phyloP scores from a whole-genome alignment of 108 stramenopile species.

The Nitzschia sp. region DNA sequence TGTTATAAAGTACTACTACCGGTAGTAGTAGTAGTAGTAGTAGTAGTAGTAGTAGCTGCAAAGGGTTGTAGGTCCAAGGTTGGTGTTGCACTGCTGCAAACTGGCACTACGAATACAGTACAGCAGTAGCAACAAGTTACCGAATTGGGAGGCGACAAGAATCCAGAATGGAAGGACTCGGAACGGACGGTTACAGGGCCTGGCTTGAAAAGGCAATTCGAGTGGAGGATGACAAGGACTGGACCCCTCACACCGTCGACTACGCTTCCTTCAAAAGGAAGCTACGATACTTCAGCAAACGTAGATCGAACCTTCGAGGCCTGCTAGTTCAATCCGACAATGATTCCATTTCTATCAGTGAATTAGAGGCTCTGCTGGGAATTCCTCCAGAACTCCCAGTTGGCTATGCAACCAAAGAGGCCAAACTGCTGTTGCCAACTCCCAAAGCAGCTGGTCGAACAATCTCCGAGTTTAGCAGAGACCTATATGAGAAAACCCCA shows the following conservation, averaged over 20 bases:
- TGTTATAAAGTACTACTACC: too few species aligned
- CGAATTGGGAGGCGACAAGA: too few species aligned
- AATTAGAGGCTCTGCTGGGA: slow-evolving; percentile 16
- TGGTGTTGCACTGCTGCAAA: too few species aligned
- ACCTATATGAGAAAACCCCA: background rate
- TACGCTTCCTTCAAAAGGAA: slow-evolving; percentile 43
- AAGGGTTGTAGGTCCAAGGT: too few species aligned
- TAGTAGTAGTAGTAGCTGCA: too few species aligned
- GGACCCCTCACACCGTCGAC: slow-evolving; percentile 40
- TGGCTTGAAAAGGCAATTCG: slow-evolving; percentile 27
- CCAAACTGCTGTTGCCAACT: slow-evolving; percentile 11
- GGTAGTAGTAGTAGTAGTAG: too few species aligned
- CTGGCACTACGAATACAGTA: too few species aligned
- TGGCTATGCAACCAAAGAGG: background rate
- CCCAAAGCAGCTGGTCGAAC: slow-evolving; percentile 13
- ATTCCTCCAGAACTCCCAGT: background rate
- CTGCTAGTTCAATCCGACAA: slow-evolving; percentile 20
- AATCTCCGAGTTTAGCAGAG: background rate
- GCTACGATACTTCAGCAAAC: slow-evolving; percentile 26
- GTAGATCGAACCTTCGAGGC: slow-evolving; percentile 23
- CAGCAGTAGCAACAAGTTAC: too few species aligned
- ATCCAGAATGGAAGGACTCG: slow-evolving; percentile 5
- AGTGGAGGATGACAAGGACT: slow-evolving; percentile 31
- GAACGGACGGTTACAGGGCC: slow-evolving; percentile 31
- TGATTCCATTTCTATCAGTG: slow-evolving; percentile 23